These are phyloP conservation scores for Immersiporthe knoxdaviesiana DNA, from an alignment of 2,329 filamentous ascomycete species.

Conservation along the genomic window DNA sequence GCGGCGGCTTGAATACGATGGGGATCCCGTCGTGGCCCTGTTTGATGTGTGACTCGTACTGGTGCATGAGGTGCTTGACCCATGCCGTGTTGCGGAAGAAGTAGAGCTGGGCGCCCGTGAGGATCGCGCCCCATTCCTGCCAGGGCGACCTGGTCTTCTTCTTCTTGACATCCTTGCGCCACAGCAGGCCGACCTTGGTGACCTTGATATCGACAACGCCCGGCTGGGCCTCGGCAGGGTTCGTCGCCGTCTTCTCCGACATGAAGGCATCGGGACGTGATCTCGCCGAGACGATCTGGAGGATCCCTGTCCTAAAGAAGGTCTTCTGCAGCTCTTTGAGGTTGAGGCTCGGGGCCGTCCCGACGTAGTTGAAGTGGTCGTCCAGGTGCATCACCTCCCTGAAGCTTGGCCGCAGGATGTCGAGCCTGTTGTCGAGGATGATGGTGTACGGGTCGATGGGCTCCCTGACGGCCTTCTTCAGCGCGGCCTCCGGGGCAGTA, in stretches of 20 bases:
- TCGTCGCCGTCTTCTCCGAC: conserved; percentile 80
- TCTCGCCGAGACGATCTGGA: conserved; percentile 93
- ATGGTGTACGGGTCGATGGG: conserved; percentile 94
- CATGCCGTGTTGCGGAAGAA: conserved; percentile 93
- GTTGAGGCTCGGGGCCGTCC: conserved; percentile 75
- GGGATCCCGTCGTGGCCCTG: conserved; percentile 75
- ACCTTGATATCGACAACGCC: conserved; percentile 97
- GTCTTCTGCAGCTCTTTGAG: conserved; percentile 81
- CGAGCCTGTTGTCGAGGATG: conserved; percentile 87
- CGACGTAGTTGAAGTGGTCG: conserved; percentile 87
- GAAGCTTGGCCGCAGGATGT: conserved; percentile 79
- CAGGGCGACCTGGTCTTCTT: conserved; percentile 93
- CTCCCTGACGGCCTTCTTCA: conserved; percentile 71
- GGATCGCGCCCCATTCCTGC: conserved; percentile 97
- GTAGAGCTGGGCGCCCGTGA: conserved; percentile 96
- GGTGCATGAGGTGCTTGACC: conserved; percentile 88
- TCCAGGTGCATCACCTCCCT: conserved; percentile 93
- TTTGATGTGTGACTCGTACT: conserved; percentile 82
- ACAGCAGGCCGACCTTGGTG: conserved; percentile 91
- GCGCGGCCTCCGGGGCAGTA: conserved; percentile 58
- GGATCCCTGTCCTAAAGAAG: conserved; percentile 86
- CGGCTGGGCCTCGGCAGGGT: conserved; percentile 83
- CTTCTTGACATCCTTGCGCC: conserved; percentile 93
- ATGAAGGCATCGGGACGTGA: conserved; percentile 96
- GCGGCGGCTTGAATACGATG: conserved; percentile 85